Evolutionary conservation across 176 grass and related monocot genomes (phyloP), one percentile per base, ranked within the genome.

Genomic region (Oryza brachyantha): DNA sequence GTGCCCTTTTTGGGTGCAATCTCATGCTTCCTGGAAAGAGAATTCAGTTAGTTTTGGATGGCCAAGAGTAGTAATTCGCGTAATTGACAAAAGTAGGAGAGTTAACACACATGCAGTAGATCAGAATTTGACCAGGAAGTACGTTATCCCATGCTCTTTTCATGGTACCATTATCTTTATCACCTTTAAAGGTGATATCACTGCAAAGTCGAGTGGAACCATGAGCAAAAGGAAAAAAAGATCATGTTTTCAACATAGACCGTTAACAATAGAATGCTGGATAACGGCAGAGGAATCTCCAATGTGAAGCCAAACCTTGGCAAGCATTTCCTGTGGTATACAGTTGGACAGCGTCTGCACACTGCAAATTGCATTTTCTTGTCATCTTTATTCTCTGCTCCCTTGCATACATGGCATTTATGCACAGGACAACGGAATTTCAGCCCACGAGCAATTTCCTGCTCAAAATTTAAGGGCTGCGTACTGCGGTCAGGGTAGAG

Each of bases 291-390:
- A 72, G 39, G 62, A 36, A 32, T 64, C 7, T 74, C 17, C 3
- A 36, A 45, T 78, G 32, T 14, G 71, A 66, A 64, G 42, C 5
- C 31, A 68, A 77, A 97, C 94, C 91, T 91, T 59, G 91, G 94
- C 64, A 97, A 83, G 82, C 94, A 97, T 74, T 81, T 85, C 42
- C 82, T 69, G 62, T 97, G 94, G 48, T 97, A 97, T 38, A 71
- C 68, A 22, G 75, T 87, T 74, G 94, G 94, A 65, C 94, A 97
- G 17, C 87, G 86, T 73, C 86, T 90, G 69, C 94, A 97, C 22
- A 97, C 46, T 84, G 94, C 94, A 43, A 97, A 90, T 35, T 86
- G 89, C 78, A 90, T 70, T 19, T 82, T 64, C 48, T 28, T 31
- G 70, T 70, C 84, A 68, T 83, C 43, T 39, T 80, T 87, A 12